Evolutionary conservation across 306 rosid genomes (phyloP), one percentile per base, ranked within the genome.

Genomic region (Cicer cuneatum): DNA sequence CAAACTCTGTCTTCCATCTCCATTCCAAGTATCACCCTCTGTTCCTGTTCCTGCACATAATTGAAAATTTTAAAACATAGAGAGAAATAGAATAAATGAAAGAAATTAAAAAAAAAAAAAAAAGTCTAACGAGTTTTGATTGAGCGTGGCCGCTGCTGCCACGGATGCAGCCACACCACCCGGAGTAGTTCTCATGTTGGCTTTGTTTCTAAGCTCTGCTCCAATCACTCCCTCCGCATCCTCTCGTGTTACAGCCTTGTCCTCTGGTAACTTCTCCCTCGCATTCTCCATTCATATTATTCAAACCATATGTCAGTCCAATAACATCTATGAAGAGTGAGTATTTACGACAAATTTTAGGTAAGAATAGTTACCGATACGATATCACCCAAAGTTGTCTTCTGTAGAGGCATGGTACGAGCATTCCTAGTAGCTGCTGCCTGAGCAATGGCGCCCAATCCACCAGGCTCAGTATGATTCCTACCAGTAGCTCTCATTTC

Each of bases 151-250:
- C 0, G 92, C 89, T 0, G 90, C 85, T 0, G 90, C 90, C 54
- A 86, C 1, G 2, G 96, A 83, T 3, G 66, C 81, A 0, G 91
- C 94, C 0, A 87, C 89, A 7, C 92, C 96, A 10, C 94, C 87
- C 0, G 86, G 87, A 0, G 87, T 84, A n/a, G 98, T 88, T 53
- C 45, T 67, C 93, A 90, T 88, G 5, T 74, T 60, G 2, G 73
- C 12, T 8, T 80, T 87, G 72, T 87, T 90, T 74, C 92, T 86
- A 39, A 90, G 8, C 86, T 90, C 91, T 0, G 91, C 92, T 5
- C 90, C 80, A 12, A 87, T 82, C 14, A 92, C 87, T 40, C 87
- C 84, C 67, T 86, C 88, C 0, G 90, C 91, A 42, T 92, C 98
- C 72, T 86, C 92, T 41, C 84, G n/a, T 0, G 91, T 86, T 66